These are phyloP conservation scores for Phytophthora meadii DNA, from an alignment of 352 stramenopile species.

Conservation along the genomic window DNA sequence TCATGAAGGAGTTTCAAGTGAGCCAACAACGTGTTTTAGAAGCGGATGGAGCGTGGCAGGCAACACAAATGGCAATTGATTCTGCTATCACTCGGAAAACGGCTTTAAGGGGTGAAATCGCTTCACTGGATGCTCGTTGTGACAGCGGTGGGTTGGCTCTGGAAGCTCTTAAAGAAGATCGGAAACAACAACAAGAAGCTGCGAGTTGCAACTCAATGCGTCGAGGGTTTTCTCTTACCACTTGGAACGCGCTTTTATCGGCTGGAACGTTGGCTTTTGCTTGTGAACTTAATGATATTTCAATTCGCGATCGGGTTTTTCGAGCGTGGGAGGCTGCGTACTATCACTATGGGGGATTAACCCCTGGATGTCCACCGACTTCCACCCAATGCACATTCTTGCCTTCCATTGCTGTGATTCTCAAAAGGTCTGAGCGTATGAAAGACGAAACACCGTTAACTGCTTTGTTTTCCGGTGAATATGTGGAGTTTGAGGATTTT, in stretches of 20 bases:
- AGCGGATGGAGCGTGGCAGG: conserved; percentile 47
- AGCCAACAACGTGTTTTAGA: conserved; percentile 69
- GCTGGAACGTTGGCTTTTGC: conserved; percentile 53
- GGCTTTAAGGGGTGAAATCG: conserved; percentile 42
- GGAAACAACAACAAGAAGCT: conserved; percentile 27
- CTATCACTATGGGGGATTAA: conserved; percentile 24
- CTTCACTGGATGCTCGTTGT: conserved; percentile 27
- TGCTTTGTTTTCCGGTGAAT: conserved; percentile 24
- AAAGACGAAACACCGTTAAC: conserved; percentile 18
- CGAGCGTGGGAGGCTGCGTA: conserved; percentile 33
- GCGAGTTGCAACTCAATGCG: conserved; percentile 23
- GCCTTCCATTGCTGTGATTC: conserved; percentile 29
- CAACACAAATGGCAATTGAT: conserved; percentile 34
- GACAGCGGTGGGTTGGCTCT: conserved; percentile 45
- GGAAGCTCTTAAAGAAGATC: conserved; percentile 47
- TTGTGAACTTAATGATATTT: conserved; percentile 17
- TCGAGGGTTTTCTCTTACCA: conserved; percentile 33
- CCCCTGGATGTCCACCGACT: conserved; percentile 29
- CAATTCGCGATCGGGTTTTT: conserved; percentile 17
- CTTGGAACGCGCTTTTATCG: conserved; percentile 65
- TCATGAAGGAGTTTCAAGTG: conserved; percentile 74
- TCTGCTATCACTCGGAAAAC: conserved; percentile 34
- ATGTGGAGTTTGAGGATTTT: not conserved
- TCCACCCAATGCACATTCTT: conserved; percentile 30
- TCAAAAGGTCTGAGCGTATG: conserved; percentile 9